A percentile compares a stretch with the other conserved stretches of the same genome.
Evolutionary conservation across 257 asterid genomes (phyloP).

Genomic region (Misopates orontium): DNA sequence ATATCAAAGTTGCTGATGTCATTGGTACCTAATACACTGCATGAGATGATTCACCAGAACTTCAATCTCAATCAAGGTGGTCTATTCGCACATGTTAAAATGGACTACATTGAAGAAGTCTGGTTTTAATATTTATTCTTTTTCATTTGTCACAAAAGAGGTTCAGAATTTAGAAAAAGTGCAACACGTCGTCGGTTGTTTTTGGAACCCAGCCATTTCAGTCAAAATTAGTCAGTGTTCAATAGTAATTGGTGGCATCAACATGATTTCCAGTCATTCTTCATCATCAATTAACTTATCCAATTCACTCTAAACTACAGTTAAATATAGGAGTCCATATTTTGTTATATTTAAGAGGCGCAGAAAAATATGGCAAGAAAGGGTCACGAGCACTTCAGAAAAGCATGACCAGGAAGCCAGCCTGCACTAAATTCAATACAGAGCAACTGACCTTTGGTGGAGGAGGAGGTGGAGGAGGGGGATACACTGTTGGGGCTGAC

Average conservation of each 20-base stretch:
- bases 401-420: constrained; percentile 7
- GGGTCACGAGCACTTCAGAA: not conserved
- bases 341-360: not conserved
- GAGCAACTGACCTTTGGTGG: constrained; percentile 71
- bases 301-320: not conserved
- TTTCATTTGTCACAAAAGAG: not conserved
- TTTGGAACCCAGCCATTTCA: not conserved
- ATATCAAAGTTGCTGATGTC: not conserved
- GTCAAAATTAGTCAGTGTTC: too few species aligned
- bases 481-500: constrained; percentile 97
- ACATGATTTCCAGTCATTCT: constrained; percentile 2
- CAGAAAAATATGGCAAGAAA: not conserved
- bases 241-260: constrained; percentile 1
- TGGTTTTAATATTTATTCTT: not conserved
- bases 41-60: not conserved
- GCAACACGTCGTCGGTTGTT: not conserved
- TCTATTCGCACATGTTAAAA: not conserved
- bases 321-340: not conserved
- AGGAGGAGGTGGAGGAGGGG: constrained; percentile 98
- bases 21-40: not conserved
- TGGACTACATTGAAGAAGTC: not conserved
- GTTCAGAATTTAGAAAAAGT: not conserved
- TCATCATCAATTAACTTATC: not conserved
- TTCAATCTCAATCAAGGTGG: not conserved
- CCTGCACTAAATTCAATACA: constrained; percentile 10